These are phyloP conservation scores for Leptomonas pyrrhocoris DNA, from an alignment of 208 protist species.

Conservation along the genomic window DNA sequence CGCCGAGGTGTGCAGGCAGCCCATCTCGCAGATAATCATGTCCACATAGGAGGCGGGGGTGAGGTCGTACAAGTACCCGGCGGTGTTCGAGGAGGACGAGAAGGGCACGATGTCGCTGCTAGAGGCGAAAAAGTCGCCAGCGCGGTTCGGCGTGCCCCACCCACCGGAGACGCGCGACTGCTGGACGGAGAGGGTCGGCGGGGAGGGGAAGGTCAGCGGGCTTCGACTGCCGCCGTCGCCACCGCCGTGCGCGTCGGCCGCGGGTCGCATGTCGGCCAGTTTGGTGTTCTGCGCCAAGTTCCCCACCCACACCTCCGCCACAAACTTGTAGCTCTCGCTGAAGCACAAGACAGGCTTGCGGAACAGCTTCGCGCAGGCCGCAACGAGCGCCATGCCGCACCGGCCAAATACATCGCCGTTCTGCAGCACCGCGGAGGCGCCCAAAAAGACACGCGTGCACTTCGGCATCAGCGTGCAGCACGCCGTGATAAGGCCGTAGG, in stretches of 20 bases:
- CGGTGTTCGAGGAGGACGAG: conserved; percentile 41
- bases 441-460: conserved; percentile 94
- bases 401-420: conserved; percentile 95
- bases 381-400: conserved; percentile 93
- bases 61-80: conserved; percentile 82
- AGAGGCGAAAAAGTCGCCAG: conserved; percentile 12
- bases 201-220: conserved; percentile 23
- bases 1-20: conserved; percentile 78
- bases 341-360: conserved; percentile 97
- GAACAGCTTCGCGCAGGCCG: conserved; percentile 92
- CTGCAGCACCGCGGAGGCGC: conserved; percentile 92
- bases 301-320: conserved; percentile 95
- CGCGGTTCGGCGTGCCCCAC: conserved; percentile 25
- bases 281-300: conserved; percentile 96
- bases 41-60: conserved; percentile 79
- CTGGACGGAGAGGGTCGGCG: conserved; percentile 25
- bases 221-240: conserved; percentile 22
- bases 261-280: conserved; percentile 50
- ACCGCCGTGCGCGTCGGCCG: conserved; percentile 18
- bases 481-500: conserved; percentile 93
- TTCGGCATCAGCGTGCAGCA: conserved; percentile 95
- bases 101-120: conserved; percentile 9
- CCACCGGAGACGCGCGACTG: conserved; percentile 24
- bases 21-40: conserved; percentile 89
- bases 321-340: conserved; percentile 98